A percentile compares a stretch with the other conserved stretches of the same genome.
Conservation (phyloP, 2,329 filamentous ascomycete species). For the Apiospora kogelbergensis region DNA sequence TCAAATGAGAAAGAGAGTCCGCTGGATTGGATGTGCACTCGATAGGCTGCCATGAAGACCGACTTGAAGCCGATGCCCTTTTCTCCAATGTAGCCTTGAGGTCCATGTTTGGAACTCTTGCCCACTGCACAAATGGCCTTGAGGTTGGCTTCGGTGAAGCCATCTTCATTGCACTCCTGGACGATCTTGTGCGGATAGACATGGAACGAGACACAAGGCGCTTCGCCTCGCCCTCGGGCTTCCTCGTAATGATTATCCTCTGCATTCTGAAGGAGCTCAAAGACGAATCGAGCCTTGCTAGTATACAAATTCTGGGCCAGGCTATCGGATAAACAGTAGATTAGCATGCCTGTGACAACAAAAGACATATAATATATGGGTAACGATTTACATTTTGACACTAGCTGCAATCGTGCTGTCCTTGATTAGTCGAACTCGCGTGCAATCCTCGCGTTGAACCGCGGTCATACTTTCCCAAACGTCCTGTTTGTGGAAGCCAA, state of each 20-base stretch:
- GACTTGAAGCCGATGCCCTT: constrained; percentile 56
- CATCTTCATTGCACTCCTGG: constrained; percentile 51
- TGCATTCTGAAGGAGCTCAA: constrained; percentile 55
- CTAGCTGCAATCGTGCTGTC: background rate
- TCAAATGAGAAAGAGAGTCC: constrained; percentile 44
- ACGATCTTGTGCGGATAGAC: constrained; percentile 38
- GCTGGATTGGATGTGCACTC: constrained; percentile 45
- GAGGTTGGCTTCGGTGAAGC: constrained; percentile 43
- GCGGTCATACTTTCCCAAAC: background rate
- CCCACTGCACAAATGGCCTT: constrained; percentile 45
- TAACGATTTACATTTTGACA: background rate
- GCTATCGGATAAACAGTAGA: constrained; percentile 23
- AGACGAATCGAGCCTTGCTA: constrained; percentile 46
- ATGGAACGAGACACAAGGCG: constrained; percentile 35
- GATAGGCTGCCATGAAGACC: constrained; percentile 46
- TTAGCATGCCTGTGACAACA: background rate
- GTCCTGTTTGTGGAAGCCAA: background rate
- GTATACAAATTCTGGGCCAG: constrained; percentile 43
- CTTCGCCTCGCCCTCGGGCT: constrained; percentile 17
- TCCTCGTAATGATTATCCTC: constrained; percentile 47
- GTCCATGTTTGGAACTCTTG: constrained; percentile 44
- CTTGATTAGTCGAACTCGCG: background rate
- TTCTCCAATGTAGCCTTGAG: constrained; percentile 45
- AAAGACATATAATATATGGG: background rate
- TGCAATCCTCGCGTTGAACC: background rate